Evolutionary conservation across 495 filamentous ascomycete genomes (phyloP).

Genomic region (Tuber melanosporum): DNA sequence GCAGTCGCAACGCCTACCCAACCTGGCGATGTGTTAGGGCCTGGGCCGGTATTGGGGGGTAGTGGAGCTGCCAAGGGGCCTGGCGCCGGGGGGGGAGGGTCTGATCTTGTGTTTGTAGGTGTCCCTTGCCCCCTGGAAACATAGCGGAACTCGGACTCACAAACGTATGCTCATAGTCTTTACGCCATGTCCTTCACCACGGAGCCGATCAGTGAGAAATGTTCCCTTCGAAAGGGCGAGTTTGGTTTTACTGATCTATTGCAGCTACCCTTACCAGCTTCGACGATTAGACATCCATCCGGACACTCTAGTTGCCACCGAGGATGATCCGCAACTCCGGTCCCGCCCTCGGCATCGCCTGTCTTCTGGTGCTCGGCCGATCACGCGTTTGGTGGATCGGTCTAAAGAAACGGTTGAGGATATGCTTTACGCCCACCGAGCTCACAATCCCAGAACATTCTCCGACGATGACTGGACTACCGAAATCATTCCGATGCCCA

Average conservation of each 20-base stretch:
- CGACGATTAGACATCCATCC: constrained; percentile 63
- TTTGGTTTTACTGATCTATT: constrained; percentile 20
- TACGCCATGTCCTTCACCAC: constrained; percentile 88
- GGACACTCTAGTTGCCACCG: constrained; percentile 61
- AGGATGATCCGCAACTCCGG: constrained; percentile 49
- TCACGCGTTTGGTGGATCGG: constrained; percentile 77
- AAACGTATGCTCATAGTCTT: constrained; percentile 49
- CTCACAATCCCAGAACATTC: constrained; percentile 54
- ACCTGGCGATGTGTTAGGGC: constrained; percentile 25
- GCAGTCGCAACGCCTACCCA: constrained; percentile 6
- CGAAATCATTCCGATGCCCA: constrained; percentile 70
- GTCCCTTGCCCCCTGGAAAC: constrained; percentile 17
- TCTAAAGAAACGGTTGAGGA: constrained; percentile 66
- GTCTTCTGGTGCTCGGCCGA: constrained; percentile 56
- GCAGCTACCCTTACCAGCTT: constrained; percentile 64
- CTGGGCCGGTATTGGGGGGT: constrained; percentile 28
- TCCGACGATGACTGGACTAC: constrained; percentile 65
- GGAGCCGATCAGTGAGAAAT: constrained; percentile 51
- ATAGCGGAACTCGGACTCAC: constrained; percentile 12
- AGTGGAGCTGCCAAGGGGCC: constrained; percentile 6
- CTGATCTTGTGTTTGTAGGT: constrained; percentile 51
- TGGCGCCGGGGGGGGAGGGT: neutral
- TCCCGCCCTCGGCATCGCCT: constrained; percentile 43
- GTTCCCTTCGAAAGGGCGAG: neutral
- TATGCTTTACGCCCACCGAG: constrained; percentile 60